Percentiles rank a stretch among this genome's conserved stretches.
phyloP scores from a whole-genome alignment of 2,329 filamentous ascomycete genomes.

The Aspergillus thermomutatus region DNA sequence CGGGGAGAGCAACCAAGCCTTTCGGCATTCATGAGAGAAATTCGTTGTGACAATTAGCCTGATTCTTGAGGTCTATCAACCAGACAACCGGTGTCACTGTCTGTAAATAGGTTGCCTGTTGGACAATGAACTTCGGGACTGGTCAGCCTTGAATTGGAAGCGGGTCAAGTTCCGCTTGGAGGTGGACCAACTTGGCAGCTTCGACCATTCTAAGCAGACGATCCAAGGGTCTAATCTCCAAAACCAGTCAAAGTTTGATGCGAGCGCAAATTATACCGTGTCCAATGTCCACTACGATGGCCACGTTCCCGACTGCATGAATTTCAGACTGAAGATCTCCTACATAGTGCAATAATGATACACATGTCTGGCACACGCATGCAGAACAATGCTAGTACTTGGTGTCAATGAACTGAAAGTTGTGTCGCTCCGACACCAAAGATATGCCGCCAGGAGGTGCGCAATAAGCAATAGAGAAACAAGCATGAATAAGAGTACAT shows the following conservation, averaged over 20 bases:
- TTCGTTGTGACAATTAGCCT: background rate
- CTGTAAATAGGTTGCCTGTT: background rate
- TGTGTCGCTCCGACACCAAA: background rate
- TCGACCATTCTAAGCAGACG: background rate
- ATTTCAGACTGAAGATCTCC: background rate
- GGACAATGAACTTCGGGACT: background rate
- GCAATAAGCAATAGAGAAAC: background rate
- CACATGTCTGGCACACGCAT: background rate
- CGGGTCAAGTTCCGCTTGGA: slow-evolving; percentile 3
- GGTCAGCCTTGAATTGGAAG: background rate
- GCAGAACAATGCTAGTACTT: background rate
- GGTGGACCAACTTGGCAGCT: background rate
- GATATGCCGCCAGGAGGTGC: background rate
- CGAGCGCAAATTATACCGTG: too few species aligned
- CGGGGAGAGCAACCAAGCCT: background rate
- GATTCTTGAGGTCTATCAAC: background rate
- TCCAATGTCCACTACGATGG: background rate
- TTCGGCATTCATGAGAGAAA: background rate
- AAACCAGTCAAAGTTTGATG: background rate
- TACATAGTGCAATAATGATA: background rate
- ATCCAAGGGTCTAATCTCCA: slow-evolving; percentile 1
- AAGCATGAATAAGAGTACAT: background rate
- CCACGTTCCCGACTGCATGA: background rate
- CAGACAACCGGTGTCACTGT: background rate
- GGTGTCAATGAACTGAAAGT: background rate